These are phyloP conservation scores for Earliella scabrosa DNA, from an alignment of 1,284 basidiomycete species.

Conservation along the genomic window DNA sequence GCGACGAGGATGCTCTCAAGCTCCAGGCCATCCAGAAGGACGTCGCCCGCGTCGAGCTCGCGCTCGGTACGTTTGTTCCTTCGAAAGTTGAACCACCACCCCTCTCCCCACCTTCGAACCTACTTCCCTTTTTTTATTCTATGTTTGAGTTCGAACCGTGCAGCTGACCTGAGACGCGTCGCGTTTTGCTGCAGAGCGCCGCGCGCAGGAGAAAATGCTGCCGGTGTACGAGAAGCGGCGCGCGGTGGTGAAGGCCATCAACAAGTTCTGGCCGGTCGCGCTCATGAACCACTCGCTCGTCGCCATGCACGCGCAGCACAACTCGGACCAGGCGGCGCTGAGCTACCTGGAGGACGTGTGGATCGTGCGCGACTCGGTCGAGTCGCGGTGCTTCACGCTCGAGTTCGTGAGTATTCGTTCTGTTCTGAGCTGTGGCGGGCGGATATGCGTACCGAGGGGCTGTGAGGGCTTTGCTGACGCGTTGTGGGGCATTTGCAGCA, in stretches of 20 bases:
- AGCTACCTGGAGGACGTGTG: constrained; percentile 82
- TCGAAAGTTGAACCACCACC: not conserved
- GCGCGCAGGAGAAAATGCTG: constrained; percentile 55
- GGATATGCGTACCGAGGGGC: too few relatives aligned
- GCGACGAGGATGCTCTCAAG: constrained; percentile 70
- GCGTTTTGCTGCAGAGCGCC: constrained; percentile 53
- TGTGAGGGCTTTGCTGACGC: constrained; percentile 8
- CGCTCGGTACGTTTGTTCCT: constrained; percentile 60
- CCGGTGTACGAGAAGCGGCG: constrained; percentile 74
- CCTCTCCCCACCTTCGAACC: not conserved
- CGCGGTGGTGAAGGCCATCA: constrained; percentile 62
- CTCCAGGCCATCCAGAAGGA: constrained; percentile 66
- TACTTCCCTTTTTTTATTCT: not conserved
- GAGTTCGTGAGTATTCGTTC: constrained; percentile 84
- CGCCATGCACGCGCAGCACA: constrained; percentile 66
- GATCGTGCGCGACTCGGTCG: constrained; percentile 66
- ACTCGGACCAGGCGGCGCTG: constrained; percentile 72
- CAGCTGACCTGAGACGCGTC: constrained; percentile 12
- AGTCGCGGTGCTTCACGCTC: constrained; percentile 74
- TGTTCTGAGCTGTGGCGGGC: too few relatives aligned
- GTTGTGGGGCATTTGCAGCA: constrained; percentile 45
- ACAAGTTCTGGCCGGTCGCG: constrained; percentile 81
- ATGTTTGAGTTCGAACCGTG: constrained; percentile 1
- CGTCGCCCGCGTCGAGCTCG: constrained; percentile 67
- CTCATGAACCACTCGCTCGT: constrained; percentile 71